Conservation (phyloP, 1,139 yeast species). For the Pichia sorboxylosa region DNA sequence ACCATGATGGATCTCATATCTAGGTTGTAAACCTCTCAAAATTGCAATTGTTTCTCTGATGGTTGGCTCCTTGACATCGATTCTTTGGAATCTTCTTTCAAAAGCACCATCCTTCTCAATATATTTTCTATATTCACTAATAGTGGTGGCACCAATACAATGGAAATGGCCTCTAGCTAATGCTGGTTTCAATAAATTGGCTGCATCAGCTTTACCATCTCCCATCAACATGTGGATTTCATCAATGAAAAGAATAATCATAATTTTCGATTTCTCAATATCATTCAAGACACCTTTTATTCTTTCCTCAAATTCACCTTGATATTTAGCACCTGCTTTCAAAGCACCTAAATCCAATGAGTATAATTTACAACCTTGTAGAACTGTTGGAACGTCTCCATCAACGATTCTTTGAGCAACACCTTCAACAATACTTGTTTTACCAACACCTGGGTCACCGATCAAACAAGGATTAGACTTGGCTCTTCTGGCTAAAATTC, state of each 20-base stretch:
- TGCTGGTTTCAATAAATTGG: constrained; percentile 92
- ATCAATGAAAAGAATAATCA: constrained; percentile 85
- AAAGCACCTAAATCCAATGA: constrained; percentile 90
- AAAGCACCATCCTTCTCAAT: constrained; percentile 97
- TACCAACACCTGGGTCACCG: constrained; percentile 99
- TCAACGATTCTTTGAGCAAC: constrained; percentile 96
- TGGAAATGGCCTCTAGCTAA: constrained; percentile 92
- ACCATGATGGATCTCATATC: constrained; percentile 96
- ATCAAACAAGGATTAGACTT: constrained; percentile 92
- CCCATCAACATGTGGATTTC: constrained; percentile 97
- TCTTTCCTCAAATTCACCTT: constrained; percentile 98
- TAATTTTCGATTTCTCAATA: constrained; percentile 74
- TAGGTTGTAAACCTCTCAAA: constrained; percentile 89
- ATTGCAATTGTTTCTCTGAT: constrained; percentile 90
- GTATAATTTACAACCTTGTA: constrained; percentile 68
- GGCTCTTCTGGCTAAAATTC: constrained; percentile 89
- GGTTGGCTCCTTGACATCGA: constrained; percentile 91
- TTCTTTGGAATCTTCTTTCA: constrained; percentile 95
- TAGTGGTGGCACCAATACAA: constrained; percentile 97
- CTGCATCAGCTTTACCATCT: constrained; percentile 89
- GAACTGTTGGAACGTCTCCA: constrained; percentile 84
- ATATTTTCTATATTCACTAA: constrained; percentile 83
- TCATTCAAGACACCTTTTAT: constrained; percentile 91
- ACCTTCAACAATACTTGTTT: constrained; percentile 95
- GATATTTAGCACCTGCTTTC: constrained; percentile 97